phyloP scores from a whole-genome alignment of 2,329 filamentous ascomycete genomes.

The Corinectria fuckeliana region DNA sequence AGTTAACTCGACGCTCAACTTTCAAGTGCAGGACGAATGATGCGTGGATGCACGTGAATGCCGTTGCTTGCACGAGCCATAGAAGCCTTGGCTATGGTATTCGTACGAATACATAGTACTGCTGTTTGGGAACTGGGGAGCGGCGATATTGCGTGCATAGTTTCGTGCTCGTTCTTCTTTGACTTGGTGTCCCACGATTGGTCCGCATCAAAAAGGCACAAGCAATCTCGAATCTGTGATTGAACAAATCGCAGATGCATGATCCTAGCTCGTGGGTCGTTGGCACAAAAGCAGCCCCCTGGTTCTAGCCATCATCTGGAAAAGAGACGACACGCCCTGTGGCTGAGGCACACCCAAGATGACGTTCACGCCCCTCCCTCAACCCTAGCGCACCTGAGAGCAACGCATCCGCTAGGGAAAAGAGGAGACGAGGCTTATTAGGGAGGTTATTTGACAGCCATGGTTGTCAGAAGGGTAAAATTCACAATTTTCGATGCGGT shows the following conservation, averaged over 20 bases:
- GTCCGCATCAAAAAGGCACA: constrained; percentile 26
- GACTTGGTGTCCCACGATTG: constrained; percentile 25
- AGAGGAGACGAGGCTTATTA: constrained; percentile 15
- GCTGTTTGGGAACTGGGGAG: constrained; percentile 26
- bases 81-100: constrained; percentile 15
- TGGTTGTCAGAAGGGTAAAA: constrained; percentile 16
- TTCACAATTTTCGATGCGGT: constrained; percentile 7
- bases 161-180: constrained; percentile 15
- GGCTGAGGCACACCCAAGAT: constrained; percentile 17
- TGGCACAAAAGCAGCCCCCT: constrained; percentile 26
- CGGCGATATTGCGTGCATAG: constrained; percentile 21
- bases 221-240: constrained; percentile 34
- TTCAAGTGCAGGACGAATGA: background rate
- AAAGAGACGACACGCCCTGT: constrained; percentile 23
- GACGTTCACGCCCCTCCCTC: constrained; percentile 18
- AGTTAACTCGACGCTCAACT: background rate
- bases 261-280: constrained; percentile 33
- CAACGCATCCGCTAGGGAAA: constrained; percentile 22
- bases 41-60: constrained; percentile 7
- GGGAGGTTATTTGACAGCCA: constrained; percentile 14
- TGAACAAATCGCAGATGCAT: constrained; percentile 37
- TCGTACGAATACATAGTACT: constrained; percentile 1
- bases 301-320: constrained; percentile 17
- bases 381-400: constrained; percentile 27
- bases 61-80: background rate